Percentiles rank a stretch among this genome's conserved stretches.
These are phyloP conservation scores for Cladosporium sp. DNA, from an alignment of 2,329 filamentous ascomycete species.

Conservation along the genomic window DNA sequence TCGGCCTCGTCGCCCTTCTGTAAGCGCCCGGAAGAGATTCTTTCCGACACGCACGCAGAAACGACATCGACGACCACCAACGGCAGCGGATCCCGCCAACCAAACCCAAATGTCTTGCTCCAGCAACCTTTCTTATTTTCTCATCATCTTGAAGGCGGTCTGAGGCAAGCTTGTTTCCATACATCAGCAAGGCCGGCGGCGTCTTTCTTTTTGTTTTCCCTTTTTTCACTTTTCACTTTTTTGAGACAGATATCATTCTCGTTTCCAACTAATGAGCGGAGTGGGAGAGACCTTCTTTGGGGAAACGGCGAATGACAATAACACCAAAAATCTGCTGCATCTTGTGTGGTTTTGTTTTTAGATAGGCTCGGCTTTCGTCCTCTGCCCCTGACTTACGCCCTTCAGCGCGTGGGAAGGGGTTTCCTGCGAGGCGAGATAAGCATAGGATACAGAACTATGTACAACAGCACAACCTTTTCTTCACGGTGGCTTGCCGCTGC, in stretches of 20 bases:
- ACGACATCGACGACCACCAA: slow-evolving; percentile 9
- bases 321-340: slow-evolving; percentile 3
- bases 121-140: not conserved
- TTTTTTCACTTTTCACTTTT: not conserved
- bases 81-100: too few relatives aligned
- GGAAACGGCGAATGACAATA: not conserved
- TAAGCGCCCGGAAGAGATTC: not conserved
- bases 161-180: slow-evolving; percentile 3
- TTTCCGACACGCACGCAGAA: not conserved
- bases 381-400: too few relatives aligned
- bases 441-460: slow-evolving; percentile 14
- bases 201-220: slow-evolving; percentile 1
- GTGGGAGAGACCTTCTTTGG: not conserved
- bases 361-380: not conserved
- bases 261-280: slow-evolving; percentile 8
- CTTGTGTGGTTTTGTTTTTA: slow-evolving; percentile 1
- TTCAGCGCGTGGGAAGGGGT: too few relatives aligned
- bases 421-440: not conserved
- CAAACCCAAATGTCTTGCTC: too few relatives aligned
- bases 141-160: not conserved
- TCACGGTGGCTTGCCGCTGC: not conserved
- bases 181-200: slow-evolving; percentile 5
- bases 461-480: not conserved
- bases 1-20: slow-evolving; percentile 43
- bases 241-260: not conserved